Base-by-base conservation (phyloP, 2,329 filamentous ascomycete genomes). In the Lizonia empirigonia region DNA sequence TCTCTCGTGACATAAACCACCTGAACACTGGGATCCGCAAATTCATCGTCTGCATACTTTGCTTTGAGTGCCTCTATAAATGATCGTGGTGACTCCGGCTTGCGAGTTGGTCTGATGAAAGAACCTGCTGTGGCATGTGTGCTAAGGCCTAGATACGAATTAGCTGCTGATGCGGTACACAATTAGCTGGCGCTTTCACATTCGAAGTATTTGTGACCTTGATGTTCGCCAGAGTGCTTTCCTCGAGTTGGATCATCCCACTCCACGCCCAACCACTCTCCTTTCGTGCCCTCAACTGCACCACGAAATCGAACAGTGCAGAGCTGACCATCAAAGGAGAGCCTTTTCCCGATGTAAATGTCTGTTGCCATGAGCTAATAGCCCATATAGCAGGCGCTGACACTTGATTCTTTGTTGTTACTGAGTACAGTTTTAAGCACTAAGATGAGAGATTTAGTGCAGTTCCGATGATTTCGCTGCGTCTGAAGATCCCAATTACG, bases 251-350 rank as follows among this genome's bases (percentile, higher is more conserved):
- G 78, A 71, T 97, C 90, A 74, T 97, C 93, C 94, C 94, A 99
- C 81, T 99, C 94, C 38, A 97, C 90, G 37, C 94, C 94, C 26
- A 97, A 82, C 92, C 93, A 97, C 56, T 82, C 79, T 39, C 91
- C 90, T 34, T 83, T 80, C 7, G 91, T 92, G 60, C 88, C 89
- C 41, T 84, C 80, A 7, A 97, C 88, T 26, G 82, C 73, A 35
- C 94, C 94, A 55, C 89, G 76, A 69, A 92, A 97, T 55, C 91
- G 86, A 50, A 97, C 82, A 1, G 93, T 97, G 74, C 92, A 96
- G 33, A 89, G 76, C 16, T 85, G 84, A 24, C 85, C 85, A 59
- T 88, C 85, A 64, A 89, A 95, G 3, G 90, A 96, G 32, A 93
- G 79, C 12, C 94, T 86, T 73, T 94, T 86, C 44, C 90, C 90